Percentiles rank a stretch among this genome's conserved stretches.
phyloP scores from a whole-genome alignment of 768 basidiomycete genomes.

The Kwoniella bestiolae region DNA sequence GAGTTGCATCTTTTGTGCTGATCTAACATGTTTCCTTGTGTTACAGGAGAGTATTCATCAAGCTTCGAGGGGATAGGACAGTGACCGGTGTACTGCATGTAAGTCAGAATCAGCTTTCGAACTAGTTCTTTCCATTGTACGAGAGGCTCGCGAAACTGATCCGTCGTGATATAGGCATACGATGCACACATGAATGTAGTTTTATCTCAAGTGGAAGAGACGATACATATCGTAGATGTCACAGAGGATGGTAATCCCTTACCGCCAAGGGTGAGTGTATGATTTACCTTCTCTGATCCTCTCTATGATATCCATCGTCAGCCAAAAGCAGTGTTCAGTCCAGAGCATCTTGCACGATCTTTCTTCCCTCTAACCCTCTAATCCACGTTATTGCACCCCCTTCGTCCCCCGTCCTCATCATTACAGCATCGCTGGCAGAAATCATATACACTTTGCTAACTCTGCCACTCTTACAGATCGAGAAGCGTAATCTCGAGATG shows the following conservation, averaged over 20 bases:
- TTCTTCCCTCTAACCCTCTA: too few relatives aligned
- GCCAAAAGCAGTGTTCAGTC: too few relatives aligned
- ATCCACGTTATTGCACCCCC: too few relatives aligned
- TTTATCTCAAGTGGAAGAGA: slow-evolving; percentile 95
- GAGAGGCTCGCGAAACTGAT: background rate
- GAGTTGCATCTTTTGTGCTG: background rate
- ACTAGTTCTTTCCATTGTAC: too few relatives aligned
- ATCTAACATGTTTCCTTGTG: background rate
- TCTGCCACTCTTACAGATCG: slow-evolving; percentile 36
- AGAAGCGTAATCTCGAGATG: slow-evolving; percentile 86
- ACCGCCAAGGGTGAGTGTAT: slow-evolving; percentile 58
- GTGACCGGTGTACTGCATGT: slow-evolving; percentile 91
- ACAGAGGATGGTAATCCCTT: slow-evolving; percentile 65
- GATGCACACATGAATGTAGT: slow-evolving; percentile 99
- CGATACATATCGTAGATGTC: slow-evolving; percentile 89
- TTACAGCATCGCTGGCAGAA: too few relatives aligned
- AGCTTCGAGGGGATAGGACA: slow-evolving; percentile 91
- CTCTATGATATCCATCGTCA: too few relatives aligned
- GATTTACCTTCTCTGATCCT: background rate
- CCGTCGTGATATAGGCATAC: slow-evolving; percentile 71
- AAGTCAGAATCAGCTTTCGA: too few relatives aligned
- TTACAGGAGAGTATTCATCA: slow-evolving; percentile 89
- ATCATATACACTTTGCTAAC: background rate
- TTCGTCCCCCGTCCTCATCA: too few relatives aligned
- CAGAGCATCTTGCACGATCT: too few relatives aligned